Evolutionary conservation across 257 asterid genomes (phyloP).

Genomic region (Solanum chiquidenum): DNA sequence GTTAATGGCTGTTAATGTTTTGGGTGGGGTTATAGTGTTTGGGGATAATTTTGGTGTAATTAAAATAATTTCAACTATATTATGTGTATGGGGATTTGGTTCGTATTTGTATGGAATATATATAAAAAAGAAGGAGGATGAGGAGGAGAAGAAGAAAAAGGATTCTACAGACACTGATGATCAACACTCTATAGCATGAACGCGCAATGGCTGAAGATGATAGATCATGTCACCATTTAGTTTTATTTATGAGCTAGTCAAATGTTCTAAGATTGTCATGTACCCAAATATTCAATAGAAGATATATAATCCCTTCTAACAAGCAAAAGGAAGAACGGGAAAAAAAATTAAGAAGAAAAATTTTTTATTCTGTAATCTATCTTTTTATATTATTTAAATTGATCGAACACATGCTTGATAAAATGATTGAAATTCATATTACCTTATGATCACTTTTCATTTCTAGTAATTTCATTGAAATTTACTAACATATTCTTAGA

Average conservation of each 20-base stretch:
- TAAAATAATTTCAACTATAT: constrained; percentile 42
- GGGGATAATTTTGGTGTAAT: constrained; percentile 45
- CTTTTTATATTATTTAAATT: too few relatives aligned
- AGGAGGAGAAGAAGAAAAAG: not conserved
- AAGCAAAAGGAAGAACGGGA: not conserved
- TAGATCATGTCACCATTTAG: not conserved
- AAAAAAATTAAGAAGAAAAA: too few relatives aligned
- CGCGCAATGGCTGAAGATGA: not conserved
- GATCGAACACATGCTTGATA: too few relatives aligned
- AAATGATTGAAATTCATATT: too few relatives aligned
- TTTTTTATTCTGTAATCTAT: too few relatives aligned
- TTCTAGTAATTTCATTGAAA: too few relatives aligned
- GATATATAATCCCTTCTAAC: not conserved
- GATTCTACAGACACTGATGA: not conserved
- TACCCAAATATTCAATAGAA: not conserved
- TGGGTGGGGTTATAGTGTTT: constrained; percentile 46
- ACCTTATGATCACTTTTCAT: too few relatives aligned
- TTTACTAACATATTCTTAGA: too few relatives aligned
- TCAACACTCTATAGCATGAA: constrained; percentile 2
- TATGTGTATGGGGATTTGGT: constrained; percentile 64
- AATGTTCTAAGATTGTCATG: not conserved
- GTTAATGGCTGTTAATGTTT: constrained; percentile 40
- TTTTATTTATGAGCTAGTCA: not conserved
- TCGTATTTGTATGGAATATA: constrained; percentile 54
- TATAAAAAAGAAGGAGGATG: not conserved